Evolutionary conservation across 1,284 basidiomycete species (phyloP), one percentile per base, ranked within the genome.

Genomic region (Cerrena zonata): DNA sequence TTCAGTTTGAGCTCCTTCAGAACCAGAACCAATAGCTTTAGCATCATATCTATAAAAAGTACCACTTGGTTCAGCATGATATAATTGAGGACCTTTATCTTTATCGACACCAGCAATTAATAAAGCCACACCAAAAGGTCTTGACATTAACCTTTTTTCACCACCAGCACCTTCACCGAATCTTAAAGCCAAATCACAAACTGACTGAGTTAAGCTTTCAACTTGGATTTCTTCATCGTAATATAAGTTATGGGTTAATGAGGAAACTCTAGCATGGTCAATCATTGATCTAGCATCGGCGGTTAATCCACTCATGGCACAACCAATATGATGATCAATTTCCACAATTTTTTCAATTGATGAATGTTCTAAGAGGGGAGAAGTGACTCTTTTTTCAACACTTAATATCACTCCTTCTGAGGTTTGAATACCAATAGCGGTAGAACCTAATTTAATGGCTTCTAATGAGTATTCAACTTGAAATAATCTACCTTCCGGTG

Each of bases 261-360:
- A 71, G 4, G 95, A 98, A 51, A 98, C 93, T 53, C 95, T 83
- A n/a, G 95, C 96, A 68, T 99, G 96, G 78, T 99, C 96, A 69
- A 99, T 92, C 91, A 99, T 99, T 42, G 96, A 99, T 58, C 96
- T 82, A 46, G 96, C 96, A 71, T 99, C 96, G 48, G 96, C 96
- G 27, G 92, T 96, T 57, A 99, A 80, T 21, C 95, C 95, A 50
- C 91, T 94, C 94, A 99, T 98, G 50, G 96, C 96, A 61, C 94
- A 97, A 18, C 94, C 96, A 50, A 99, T 80, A 72, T 99, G 96
- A 15, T 72, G 65, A 72, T 99, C 96, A 63, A 99, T 97, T 76
- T 99, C 95, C 94, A 99, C 97, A 68, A 99, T 99, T 78, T 99
- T 99, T 69, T 99, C 96, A 66, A 99, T 95, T 50, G 93, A 94